Percentiles rank a stretch among this genome's conserved stretches.
Evolutionary conservation across 2,329 filamentous ascomycete genomes (phyloP).

Genomic region (Diaporthe batatas): DNA sequence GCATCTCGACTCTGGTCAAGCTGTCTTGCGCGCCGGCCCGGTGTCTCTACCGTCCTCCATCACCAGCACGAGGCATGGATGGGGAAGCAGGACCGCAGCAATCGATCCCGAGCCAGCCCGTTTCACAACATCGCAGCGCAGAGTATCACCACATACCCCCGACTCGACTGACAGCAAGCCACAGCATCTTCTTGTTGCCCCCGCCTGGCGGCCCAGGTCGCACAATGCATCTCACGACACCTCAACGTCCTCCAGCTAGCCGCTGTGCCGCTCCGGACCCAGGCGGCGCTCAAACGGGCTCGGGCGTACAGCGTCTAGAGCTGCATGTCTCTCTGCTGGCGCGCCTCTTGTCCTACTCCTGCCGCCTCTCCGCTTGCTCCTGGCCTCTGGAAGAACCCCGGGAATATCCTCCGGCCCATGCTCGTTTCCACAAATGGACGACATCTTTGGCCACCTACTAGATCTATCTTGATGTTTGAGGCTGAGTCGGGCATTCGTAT

Average conservation of each 20-base stretch:
- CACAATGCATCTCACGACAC: conserved; percentile 28
- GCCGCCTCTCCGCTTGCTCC: conserved; percentile 12
- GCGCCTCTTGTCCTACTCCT: conserved; percentile 30
- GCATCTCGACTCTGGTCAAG: background rate
- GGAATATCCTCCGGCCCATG: conserved; percentile 28
- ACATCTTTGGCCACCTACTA: conserved; percentile 13
- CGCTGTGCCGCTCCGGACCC: conserved; percentile 25
- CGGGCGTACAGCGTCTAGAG: conserved; percentile 22
- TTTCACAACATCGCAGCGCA: conserved; percentile 21
- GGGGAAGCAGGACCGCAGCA: background rate
- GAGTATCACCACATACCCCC: conserved; percentile 30
- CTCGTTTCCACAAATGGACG: conserved; percentile 31
- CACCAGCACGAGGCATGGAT: background rate
- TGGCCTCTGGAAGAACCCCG: conserved; percentile 12
- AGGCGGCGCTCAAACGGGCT: conserved; percentile 18
- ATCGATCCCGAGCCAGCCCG: conserved; percentile 7
- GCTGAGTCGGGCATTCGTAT: conserved; percentile 35
- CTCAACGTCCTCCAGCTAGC: conserved; percentile 29
- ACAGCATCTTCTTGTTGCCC: conserved; percentile 8
- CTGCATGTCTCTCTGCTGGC: conserved; percentile 42
- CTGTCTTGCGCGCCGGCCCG: background rate
- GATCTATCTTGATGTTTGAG: conserved; percentile 27
- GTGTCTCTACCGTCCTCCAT: conserved; percentile 7
- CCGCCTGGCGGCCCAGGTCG: conserved; percentile 14
- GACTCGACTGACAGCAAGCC: conserved; percentile 31